phyloP scores from a whole-genome alignment of 2,329 filamentous ascomycete genomes.

The Cadophora gregata region DNA sequence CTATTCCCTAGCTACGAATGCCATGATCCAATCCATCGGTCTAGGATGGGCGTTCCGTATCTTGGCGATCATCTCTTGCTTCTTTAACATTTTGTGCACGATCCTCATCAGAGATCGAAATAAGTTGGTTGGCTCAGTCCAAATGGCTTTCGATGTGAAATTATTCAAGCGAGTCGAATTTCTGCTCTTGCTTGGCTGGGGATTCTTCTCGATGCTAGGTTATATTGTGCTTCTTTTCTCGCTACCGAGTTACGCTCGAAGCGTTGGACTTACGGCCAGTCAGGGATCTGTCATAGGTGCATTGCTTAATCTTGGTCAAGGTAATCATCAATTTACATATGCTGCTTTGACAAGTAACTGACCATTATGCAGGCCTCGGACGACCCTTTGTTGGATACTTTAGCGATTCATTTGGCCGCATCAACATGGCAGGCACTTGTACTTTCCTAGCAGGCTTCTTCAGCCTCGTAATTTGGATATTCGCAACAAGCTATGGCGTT shows the following conservation, averaged over 20 bases:
- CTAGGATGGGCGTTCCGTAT: slow-evolving; percentile 63
- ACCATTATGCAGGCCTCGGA: slow-evolving; percentile 57
- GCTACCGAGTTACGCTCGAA: slow-evolving; percentile 73
- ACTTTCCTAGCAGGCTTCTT: slow-evolving; percentile 70
- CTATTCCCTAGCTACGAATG: slow-evolving; percentile 58
- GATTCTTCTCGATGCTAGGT: slow-evolving; percentile 73
- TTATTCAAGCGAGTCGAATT: slow-evolving; percentile 69
- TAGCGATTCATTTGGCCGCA: slow-evolving; percentile 71
- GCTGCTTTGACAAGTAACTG: not conserved
- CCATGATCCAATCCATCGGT: slow-evolving; percentile 60
- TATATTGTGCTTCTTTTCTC: slow-evolving; percentile 82
- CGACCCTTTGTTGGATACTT: slow-evolving; percentile 75
- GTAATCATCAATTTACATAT: slow-evolving; percentile 18
- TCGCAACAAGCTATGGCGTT: slow-evolving; percentile 67
- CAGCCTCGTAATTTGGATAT: slow-evolving; percentile 75
- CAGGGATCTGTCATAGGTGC: slow-evolving; percentile 77
- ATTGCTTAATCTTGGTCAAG: slow-evolving; percentile 69
- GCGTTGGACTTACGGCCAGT: slow-evolving; percentile 68
- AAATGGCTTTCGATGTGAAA: slow-evolving; percentile 67
- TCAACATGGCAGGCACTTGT: slow-evolving; percentile 73
- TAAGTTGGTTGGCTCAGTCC: slow-evolving; percentile 69
- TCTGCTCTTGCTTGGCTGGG: slow-evolving; percentile 68
- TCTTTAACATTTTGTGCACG: slow-evolving; percentile 67
- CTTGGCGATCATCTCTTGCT: slow-evolving; percentile 60
- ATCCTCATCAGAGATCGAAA: slow-evolving; percentile 75